phyloP scores from a whole-genome alignment of 768 basidiomycete species.

The Hericium erinaceus region DNA sequence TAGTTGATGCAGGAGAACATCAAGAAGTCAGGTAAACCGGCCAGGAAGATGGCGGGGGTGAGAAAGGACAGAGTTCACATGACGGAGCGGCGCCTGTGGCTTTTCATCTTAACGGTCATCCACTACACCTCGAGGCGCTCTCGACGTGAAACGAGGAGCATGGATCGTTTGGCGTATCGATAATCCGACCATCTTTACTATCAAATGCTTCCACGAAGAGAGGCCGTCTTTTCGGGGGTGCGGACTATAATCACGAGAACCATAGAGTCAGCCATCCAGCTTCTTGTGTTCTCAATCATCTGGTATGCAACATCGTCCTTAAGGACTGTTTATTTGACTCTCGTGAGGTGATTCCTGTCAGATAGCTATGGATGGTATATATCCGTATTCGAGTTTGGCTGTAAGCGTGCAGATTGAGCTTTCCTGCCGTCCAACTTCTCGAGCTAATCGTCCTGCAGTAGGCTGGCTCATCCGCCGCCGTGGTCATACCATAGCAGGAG shows the following conservation, averaged over 20 bases:
- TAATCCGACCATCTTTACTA: no score
- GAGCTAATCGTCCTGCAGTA: neutral
- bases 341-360: neutral
- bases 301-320: slow-evolving; percentile 2
- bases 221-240: neutral
- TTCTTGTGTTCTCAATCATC: slow-evolving; percentile 7
- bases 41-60: no score
- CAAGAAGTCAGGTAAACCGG: no score
- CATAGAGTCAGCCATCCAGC: slow-evolving; percentile 9
- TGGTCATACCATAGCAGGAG: neutral
- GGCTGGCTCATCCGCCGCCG: slow-evolving; percentile 4
- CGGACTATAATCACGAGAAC: neutral
- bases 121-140: no score
- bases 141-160: no score
- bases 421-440: neutral
- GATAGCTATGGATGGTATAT: slow-evolving; percentile 10
- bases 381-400: slow-evolving; percentile 10
- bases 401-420: slow-evolving; percentile 2
- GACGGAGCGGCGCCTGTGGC: no score
- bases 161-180: no score
- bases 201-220: no score
- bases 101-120: no score
- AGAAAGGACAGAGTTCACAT: no score
- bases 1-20: no score
- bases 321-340: neutral